A percentile compares a stretch with the other conserved stretches of the same genome.
Conservation (phyloP, 2,329 filamentous ascomycete genomes). For the Aureobasidium sp. region DNA sequence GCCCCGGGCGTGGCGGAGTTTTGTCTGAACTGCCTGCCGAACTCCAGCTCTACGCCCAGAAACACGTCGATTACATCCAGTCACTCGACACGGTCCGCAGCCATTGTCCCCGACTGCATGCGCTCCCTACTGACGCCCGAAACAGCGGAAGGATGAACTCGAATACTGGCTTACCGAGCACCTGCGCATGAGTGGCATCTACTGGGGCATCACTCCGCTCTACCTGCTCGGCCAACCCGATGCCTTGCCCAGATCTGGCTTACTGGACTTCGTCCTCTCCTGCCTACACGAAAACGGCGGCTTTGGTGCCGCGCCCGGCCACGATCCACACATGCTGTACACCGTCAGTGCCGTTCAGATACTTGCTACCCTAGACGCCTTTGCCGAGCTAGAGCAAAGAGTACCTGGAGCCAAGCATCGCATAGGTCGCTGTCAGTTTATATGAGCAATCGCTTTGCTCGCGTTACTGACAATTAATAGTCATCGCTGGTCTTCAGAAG, state of each 20-base stretch:
- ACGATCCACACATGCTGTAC: slow-evolving; percentile 94
- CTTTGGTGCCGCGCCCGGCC: slow-evolving; percentile 87
- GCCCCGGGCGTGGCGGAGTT: slow-evolving; percentile 47
- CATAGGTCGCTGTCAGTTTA: slow-evolving; percentile 67
- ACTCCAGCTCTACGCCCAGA: slow-evolving; percentile 49
- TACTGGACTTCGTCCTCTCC: slow-evolving; percentile 90
- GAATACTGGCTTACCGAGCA: slow-evolving; percentile 99
- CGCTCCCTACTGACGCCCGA: slow-evolving; percentile 15
- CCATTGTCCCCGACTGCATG: slow-evolving; percentile 12
- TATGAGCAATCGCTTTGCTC: background rate
- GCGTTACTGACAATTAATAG: slow-evolving; percentile 34
- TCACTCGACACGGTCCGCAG: slow-evolving; percentile 72
- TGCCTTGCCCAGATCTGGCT: slow-evolving; percentile 69
- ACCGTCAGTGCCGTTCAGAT: slow-evolving; percentile 95
- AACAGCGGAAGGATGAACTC: slow-evolving; percentile 78
- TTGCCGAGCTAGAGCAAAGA: slow-evolving; percentile 70
- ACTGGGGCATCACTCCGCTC: slow-evolving; percentile 89
- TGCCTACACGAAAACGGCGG: slow-evolving; percentile 85
- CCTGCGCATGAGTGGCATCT: slow-evolving; percentile 87
- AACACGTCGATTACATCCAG: slow-evolving; percentile 89
- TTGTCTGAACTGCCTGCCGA: slow-evolving; percentile 37
- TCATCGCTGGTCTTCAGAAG: slow-evolving; percentile 78
- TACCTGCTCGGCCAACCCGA: slow-evolving; percentile 77
- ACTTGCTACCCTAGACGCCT: slow-evolving; percentile 74
- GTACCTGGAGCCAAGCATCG: slow-evolving; percentile 61